Conservation (phyloP, 2,329 filamentous ascomycete species). For the Hypoxylon sp. region DNA sequence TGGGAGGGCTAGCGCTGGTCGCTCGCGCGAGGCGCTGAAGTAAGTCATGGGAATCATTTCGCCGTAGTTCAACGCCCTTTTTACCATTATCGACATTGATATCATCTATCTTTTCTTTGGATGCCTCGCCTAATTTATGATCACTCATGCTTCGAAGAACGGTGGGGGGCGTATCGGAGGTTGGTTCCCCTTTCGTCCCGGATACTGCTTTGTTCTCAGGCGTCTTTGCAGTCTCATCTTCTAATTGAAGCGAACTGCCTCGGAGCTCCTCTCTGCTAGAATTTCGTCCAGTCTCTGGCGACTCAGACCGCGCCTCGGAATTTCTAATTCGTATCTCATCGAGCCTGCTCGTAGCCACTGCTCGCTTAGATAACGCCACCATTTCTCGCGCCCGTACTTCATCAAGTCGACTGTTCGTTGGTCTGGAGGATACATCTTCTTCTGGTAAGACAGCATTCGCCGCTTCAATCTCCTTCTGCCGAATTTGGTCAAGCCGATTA, state of each 20-base stretch:
- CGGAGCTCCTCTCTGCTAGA: slow-evolving; percentile 48
- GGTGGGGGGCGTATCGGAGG: slow-evolving; percentile 15
- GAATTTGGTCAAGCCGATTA: slow-evolving; percentile 55
- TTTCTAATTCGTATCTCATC: slow-evolving; percentile 68
- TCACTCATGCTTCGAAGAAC: slow-evolving; percentile 20
- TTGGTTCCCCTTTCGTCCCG: slow-evolving; percentile 7
- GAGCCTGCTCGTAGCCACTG: slow-evolving; percentile 63
- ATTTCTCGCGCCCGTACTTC: slow-evolving; percentile 62
- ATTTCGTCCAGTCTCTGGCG: slow-evolving; percentile 56
- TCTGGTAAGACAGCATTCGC: slow-evolving; percentile 47
- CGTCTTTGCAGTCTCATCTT: slow-evolving; percentile 10
- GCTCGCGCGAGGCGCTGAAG: slow-evolving; percentile 64
- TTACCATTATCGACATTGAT: slow-evolving; percentile 26
- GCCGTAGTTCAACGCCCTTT: slow-evolving; percentile 41
- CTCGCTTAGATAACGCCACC: slow-evolving; percentile 60
- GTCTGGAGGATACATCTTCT: slow-evolving; percentile 36
- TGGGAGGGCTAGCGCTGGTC: slow-evolving; percentile 60
- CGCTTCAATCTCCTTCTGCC: slow-evolving; percentile 53
- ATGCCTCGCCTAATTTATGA: slow-evolving; percentile 17
- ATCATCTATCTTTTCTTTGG: slow-evolving; percentile 39
- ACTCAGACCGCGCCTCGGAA: slow-evolving; percentile 57
- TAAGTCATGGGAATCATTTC: slow-evolving; percentile 62
- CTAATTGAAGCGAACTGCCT: slow-evolving; percentile 17
- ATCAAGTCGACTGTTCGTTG: slow-evolving; percentile 62
- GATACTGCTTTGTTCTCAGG: slow-evolving; percentile 11